Evolutionary conservation across 208 protist species (phyloP), one percentile per base, ranked within the genome.

Genomic region (Sergeia podlipaevii): DNA sequence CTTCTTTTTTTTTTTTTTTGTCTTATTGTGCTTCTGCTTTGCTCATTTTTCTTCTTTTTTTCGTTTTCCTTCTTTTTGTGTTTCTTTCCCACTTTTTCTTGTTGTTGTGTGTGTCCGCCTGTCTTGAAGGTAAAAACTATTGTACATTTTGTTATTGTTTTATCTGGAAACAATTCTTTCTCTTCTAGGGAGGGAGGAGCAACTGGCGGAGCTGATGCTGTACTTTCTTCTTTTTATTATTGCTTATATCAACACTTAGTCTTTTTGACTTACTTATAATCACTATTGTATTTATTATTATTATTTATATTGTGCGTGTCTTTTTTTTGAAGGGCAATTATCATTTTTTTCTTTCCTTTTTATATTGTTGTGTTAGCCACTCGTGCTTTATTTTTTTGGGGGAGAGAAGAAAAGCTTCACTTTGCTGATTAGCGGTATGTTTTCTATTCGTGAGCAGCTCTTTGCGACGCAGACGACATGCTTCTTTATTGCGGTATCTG

Each of bases 331-430:
- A n/a, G n/a, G n/a, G n/a, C n/a, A n/a, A 27, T 47, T 37, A 11
- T 33, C 32, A 57, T 2, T 2, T 38, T 50, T 43, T 29, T 34
- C 28, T 63, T 63, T 33, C 13, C 36, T 63, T 77, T 98, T 72
- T 71, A 92, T 61, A 60, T 26, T 20, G 33, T 4, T 10, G 13
- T 60, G 52, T 21, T 55, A 26, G 15, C 28, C 91, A 96, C 73
- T 74, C 98, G 10, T 45, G 18, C 49, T 43, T 55, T 15, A 18
- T 38, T 57, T 27, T 57, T 46, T 34, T 57, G 13, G 32, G 43
- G 18, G 20, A 7, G 43, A 10, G 10, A 36, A 38, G 33, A 54
- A 38, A 23, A 8, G 21, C 7, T 8, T 38, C 3, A 4, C 48
- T 4, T 42, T 36, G 7, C 18, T 32, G 10, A 20, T 51, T 5